phyloP scores from a whole-genome alignment of 768 basidiomycete species.

The Vishniacozyma victoriae region DNA sequence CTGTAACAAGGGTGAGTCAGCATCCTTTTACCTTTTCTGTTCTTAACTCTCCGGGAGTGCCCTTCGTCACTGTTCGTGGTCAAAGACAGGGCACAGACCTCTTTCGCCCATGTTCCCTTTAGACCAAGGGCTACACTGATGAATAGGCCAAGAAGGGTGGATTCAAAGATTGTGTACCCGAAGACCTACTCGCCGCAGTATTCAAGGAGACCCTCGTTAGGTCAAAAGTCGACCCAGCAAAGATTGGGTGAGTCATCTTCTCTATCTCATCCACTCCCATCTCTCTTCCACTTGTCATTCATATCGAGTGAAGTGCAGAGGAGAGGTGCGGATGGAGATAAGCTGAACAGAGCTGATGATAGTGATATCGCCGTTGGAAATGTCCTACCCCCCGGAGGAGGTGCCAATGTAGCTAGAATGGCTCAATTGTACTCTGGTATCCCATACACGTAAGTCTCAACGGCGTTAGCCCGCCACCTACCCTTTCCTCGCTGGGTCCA shows the following conservation, averaged over 20 bases:
- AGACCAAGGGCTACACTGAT: neutral
- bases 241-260: conserved; percentile 42
- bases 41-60: no score
- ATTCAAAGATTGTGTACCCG: conserved; percentile 78
- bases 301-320: no score
- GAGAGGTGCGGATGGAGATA: conserved; percentile 11
- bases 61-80: no score
- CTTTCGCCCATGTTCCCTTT: neutral
- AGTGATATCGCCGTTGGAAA: conserved; percentile 71
- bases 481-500: no score
- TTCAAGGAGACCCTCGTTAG: conserved; percentile 59
- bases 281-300: no score
- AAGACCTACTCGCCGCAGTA: conserved; percentile 74
- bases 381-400: conserved; percentile 48
- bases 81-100: no score
- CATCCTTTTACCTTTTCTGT: neutral
- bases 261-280: neutral
- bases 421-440: conserved; percentile 85
- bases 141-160: conserved; percentile 70
- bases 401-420: conserved; percentile 63
- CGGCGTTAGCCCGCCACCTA: neutral
- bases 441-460: conserved; percentile 55
- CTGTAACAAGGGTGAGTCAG: conserved; percentile 73
- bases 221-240: conserved; percentile 36
- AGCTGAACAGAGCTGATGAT: conserved; percentile 7